Conservation (phyloP, 345 rosid genomes). For the Schrenkiella parvula region DNA sequence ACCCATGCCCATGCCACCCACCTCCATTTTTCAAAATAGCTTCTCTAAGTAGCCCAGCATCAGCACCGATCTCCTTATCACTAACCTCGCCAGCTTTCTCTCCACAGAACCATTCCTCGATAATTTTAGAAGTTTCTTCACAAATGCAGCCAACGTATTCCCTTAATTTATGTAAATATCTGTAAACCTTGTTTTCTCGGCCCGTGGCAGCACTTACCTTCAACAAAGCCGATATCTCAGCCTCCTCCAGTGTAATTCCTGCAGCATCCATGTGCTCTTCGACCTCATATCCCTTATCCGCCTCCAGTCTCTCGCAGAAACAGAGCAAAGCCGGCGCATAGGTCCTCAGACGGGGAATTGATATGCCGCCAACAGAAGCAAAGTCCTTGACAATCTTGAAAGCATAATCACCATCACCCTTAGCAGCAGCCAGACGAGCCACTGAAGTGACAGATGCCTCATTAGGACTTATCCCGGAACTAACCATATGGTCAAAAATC, state of each 20-base stretch:
- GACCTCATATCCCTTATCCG: constrained; percentile 71
- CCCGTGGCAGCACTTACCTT: constrained; percentile 59
- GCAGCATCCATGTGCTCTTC: constrained; percentile 61
- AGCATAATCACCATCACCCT: constrained; percentile 73
- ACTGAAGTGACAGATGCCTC: constrained; percentile 73
- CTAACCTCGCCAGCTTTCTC: constrained; percentile 34
- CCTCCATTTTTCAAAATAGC: constrained; percentile 62
- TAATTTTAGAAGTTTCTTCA: constrained; percentile 46
- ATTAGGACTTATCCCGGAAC: constrained; percentile 45
- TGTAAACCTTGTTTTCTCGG: constrained; percentile 53
- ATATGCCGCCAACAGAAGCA: constrained; percentile 36
- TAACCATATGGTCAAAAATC: constrained; percentile 55
- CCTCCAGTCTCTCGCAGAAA: constrained; percentile 63
- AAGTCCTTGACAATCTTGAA: constrained; percentile 56
- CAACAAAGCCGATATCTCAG: constrained; percentile 60
- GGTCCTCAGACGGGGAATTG: constrained; percentile 63
- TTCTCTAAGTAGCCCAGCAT: constrained; percentile 36
- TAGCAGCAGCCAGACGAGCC: constrained; percentile 65
- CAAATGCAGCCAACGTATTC: constrained; percentile 50
- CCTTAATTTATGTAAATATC: constrained; percentile 75
- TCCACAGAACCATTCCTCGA: constrained; percentile 58
- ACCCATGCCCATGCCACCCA: constrained; percentile 92
- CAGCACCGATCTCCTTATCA: constrained; percentile 25
- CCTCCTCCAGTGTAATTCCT: constrained; percentile 62
- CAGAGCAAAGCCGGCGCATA: constrained; percentile 68